These are phyloP conservation scores for Aspergillus sp. DNA, from an alignment of 2,329 filamentous ascomycete genomes.

Conservation along the genomic window DNA sequence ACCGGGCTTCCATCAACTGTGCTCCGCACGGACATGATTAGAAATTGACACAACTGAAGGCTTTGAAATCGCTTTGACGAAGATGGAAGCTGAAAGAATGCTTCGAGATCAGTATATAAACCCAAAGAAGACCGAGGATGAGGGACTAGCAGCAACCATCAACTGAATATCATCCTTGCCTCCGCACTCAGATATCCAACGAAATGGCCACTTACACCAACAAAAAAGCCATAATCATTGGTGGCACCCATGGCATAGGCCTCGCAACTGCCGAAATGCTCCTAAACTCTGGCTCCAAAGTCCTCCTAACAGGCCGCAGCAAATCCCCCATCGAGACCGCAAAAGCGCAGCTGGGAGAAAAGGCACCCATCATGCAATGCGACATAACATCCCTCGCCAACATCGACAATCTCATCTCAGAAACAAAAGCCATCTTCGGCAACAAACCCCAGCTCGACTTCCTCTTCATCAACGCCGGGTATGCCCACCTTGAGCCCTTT, in stretches of 20 bases:
- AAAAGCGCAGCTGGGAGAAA: slow-evolving; percentile 1
- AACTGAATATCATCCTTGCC: no score
- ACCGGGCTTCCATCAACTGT: no score
- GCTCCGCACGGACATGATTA: no score
- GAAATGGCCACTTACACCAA: neutral
- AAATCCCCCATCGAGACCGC: slow-evolving; percentile 1
- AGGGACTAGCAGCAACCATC: no score
- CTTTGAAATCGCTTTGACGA: no score
- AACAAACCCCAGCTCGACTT: neutral
- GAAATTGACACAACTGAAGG: no score
- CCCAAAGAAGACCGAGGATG: no score
- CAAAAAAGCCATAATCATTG: slow-evolving; percentile 12
- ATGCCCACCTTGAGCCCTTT: slow-evolving; percentile 12
- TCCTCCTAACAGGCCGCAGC: slow-evolving; percentile 16
- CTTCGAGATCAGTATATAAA: no score
- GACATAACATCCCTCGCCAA: slow-evolving; percentile 7
- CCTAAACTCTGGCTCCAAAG: neutral
- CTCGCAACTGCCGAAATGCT: slow-evolving; percentile 15
- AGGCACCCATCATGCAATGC: neutral
- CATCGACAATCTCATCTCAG: neutral
- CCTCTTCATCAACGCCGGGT: slow-evolving; percentile 14
- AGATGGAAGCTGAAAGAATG: no score
- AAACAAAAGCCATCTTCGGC: slow-evolving; percentile 3
- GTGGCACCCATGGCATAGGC: slow-evolving; percentile 16
- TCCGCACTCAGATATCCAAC: neutral